Conservation (phyloP, 495 filamentous ascomycete species). For the Lineolata rhizophorae region DNA sequence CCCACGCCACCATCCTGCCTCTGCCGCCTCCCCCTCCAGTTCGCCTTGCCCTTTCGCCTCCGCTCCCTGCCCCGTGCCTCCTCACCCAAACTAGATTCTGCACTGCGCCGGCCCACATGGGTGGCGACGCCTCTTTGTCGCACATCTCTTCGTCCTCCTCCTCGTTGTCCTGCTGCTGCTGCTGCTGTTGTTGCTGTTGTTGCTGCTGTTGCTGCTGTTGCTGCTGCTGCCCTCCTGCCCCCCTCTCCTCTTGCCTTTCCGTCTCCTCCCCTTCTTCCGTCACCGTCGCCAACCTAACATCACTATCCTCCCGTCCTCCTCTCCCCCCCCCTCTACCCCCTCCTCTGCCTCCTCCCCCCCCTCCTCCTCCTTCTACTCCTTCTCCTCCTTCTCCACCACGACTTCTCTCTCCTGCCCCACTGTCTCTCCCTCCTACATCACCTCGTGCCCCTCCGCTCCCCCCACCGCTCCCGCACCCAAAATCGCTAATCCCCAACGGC, state of each 20-base stretch:
- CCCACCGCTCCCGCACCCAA: not conserved
- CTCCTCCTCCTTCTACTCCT: no score
- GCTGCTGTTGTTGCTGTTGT: not conserved
- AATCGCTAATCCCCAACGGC: slow-evolving; percentile 14
- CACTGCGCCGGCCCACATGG: slow-evolving; percentile 13
- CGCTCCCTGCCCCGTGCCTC: slow-evolving; percentile 12
- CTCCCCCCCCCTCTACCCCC: no score
- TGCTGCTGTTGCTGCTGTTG: no score
- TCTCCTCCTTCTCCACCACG: no score
- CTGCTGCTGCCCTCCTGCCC: no score
- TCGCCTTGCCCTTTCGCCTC: no score
- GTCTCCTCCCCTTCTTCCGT: no score
- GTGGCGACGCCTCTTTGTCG: slow-evolving; percentile 6
- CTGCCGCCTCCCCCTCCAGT: no score
- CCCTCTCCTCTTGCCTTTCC: no score
- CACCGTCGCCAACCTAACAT: no score
- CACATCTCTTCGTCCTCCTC: slow-evolving; percentile 6
- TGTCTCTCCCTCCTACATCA: not conserved
- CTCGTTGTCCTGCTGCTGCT: slow-evolving; percentile 2
- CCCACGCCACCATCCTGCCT: slow-evolving; percentile 17
- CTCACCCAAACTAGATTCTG: slow-evolving; percentile 14
- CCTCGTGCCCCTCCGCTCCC: not conserved
- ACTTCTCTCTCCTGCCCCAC: not conserved
- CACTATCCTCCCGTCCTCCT: no score
- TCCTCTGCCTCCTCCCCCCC: no score